Evolutionary conservation across 1,284 basidiomycete genomes (phyloP), one percentile per base, ranked within the genome.

Genomic region (Hemileia vastatrix): DNA sequence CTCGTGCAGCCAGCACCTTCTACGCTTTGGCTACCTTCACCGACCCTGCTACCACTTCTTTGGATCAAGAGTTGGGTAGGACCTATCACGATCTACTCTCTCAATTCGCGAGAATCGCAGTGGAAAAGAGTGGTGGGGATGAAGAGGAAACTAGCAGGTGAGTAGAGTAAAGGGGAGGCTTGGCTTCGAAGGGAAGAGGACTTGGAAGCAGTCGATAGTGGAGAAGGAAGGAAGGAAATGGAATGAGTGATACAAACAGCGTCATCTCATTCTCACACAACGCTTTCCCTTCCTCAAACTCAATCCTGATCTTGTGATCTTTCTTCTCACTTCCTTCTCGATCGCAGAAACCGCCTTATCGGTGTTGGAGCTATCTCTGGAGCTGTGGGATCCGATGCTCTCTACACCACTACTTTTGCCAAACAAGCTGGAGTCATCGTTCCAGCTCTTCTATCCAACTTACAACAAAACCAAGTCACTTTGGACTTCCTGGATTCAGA

Each of bases 21-120:
- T 87, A 86, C 11, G 86, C 90, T 0, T 91, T 91, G 83, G 86
- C 89, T n/a, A 92, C 90, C 4, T 94, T 86, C 70, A 89, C 91
- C 6, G 86, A 92, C 68, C 89, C 90, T 0, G n/a, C n/a, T n/a
- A n/a, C n/a, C n/a, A n/a, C n/a, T n/a, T n/a, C 87, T 50, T 83
- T 86, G 27, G 90, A 93, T 72, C 82, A 83, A 67, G n/a, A n/a
- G n/a, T n/a, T n/a, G 63, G 88, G 88, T 0, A 79, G 80, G 23
- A 81, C 84, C 57, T 95, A 95, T 75, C 77, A 89, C 50, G 79
- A 80, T 2, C 81, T 86, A 27, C 79, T 96, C 44, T 77, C 77
- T 4, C 82, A 81, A 64, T 90, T 96, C 72, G 80, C 87, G 4
- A 71, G 76, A 8, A 80, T 92, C 66, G 72, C 77, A 4, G 66